These are phyloP conservation scores for Monosporascus cannonballus DNA, from an alignment of 2,329 filamentous ascomycete genomes.

Conservation along the genomic window DNA sequence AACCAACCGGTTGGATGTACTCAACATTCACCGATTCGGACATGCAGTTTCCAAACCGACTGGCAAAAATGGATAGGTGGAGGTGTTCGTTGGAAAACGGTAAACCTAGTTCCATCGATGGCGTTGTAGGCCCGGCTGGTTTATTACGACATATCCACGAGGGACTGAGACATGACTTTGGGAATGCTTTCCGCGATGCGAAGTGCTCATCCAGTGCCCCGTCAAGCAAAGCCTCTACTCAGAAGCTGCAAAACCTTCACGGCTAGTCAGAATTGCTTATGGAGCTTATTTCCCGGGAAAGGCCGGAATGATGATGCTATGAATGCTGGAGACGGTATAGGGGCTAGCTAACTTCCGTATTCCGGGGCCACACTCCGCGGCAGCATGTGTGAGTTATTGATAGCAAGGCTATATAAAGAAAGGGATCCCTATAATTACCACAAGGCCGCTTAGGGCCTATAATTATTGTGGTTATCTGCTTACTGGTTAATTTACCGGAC, in stretches of 20 bases:
- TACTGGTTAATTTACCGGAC: no score
- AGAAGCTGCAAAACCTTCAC: slow-evolving; percentile 1
- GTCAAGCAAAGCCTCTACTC: neutral
- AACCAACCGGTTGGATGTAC: slow-evolving; percentile 4
- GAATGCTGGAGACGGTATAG: neutral
- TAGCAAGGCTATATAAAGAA: no score
- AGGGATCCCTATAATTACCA: no score
- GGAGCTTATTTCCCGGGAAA: slow-evolving; percentile 7
- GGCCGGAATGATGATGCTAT: neutral
- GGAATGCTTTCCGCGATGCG: neutral
- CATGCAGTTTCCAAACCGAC: neutral
- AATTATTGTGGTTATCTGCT: no score
- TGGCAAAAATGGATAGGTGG: slow-evolving; percentile 6
- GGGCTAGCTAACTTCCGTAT: no score
- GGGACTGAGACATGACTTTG: neutral
- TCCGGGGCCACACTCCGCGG: no score
- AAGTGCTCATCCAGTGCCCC: neutral
- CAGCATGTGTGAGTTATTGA: no score
- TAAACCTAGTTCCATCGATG: neutral
- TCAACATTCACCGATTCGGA: slow-evolving; percentile 6
- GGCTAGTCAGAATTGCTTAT: slow-evolving; percentile 4
- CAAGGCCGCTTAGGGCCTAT: no score
- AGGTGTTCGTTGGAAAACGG: slow-evolving; percentile 1
- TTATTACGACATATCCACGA: neutral
- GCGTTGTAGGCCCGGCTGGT: accelerated